Evolutionary conservation across 2,329 filamentous ascomycete genomes (phyloP).

Genomic region (Ophiosphaerella narmari): DNA sequence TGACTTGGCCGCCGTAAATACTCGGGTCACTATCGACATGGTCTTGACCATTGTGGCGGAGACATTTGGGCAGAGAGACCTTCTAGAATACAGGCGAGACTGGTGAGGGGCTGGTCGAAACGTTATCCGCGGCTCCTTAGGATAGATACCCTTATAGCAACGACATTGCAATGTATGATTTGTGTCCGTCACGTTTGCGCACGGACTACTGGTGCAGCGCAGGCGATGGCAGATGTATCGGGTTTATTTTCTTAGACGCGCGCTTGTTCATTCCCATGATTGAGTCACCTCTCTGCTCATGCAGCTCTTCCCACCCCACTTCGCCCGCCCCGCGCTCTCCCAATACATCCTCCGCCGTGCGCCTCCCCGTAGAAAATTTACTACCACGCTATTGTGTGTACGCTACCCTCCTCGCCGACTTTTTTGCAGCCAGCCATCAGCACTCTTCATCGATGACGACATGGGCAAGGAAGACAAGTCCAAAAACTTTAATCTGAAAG

Average conservation of each 20-base stretch:
- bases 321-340: constrained; percentile 35
- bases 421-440: constrained; percentile 20
- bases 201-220: constrained; percentile 13
- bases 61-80: constrained; percentile 85
- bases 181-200: neutral
- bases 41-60: constrained; percentile 86
- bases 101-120: constrained; percentile 13
- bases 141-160: too few species aligned
- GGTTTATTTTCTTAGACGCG: constrained; percentile 18
- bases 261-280: constrained; percentile 22
- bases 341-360: constrained; percentile 26
- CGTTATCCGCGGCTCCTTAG: too few species aligned
- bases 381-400: constrained; percentile 9
- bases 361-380: constrained; percentile 20
- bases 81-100: constrained; percentile 72
- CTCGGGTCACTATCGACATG: constrained; percentile 82
- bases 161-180: too few species aligned
- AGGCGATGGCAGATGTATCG: too few species aligned
- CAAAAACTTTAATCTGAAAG: constrained; percentile 72
- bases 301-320: constrained; percentile 37
- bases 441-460: constrained; percentile 31
- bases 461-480: constrained; percentile 54
- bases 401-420: constrained; percentile 13
- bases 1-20: constrained; percentile 49
- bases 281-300: constrained; percentile 38